Conservation (phyloP, 169 alveolate genomes). For the Theileria parva region DNA sequence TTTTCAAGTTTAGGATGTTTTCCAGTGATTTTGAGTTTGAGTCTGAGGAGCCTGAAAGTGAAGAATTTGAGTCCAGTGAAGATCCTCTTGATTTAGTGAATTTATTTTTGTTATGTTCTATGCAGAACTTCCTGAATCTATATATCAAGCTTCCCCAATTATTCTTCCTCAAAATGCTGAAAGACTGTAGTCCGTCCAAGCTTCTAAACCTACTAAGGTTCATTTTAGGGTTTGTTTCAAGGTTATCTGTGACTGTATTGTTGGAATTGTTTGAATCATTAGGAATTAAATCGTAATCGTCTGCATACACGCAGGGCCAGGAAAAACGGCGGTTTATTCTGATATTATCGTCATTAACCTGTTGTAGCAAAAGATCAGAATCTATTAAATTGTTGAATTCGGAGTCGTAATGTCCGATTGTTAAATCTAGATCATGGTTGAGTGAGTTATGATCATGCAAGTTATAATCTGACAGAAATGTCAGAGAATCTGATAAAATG, state of each 20-base stretch:
- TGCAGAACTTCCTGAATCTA: conserved; percentile 6
- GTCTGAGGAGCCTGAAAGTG: neutral
- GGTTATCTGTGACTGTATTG: neutral
- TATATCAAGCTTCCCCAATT: conserved; percentile 1
- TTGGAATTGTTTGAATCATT: neutral
- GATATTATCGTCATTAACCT: neutral
- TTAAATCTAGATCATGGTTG: conserved; percentile 1
- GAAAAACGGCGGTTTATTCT: neutral
- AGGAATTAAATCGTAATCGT: neutral
- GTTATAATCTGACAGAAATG: neutral
- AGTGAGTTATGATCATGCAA: neutral
- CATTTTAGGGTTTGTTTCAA: neutral
- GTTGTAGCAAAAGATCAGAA: neutral
- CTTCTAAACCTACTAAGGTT: neutral
- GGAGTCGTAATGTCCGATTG: neutral
- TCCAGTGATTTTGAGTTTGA: conserved; percentile 7
- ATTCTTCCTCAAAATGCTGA: neutral
- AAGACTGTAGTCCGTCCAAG: neutral
- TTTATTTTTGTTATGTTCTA: neutral
- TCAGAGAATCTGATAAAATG: neutral
- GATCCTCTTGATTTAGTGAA: neutral
- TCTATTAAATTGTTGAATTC: neutral
- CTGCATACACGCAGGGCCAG: conserved; percentile 6
- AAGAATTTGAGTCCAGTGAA: neutral
- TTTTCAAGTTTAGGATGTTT: neutral